Evolutionary conservation across 768 basidiomycete genomes (phyloP).

Genomic region (Tephrocybe sp.): DNA sequence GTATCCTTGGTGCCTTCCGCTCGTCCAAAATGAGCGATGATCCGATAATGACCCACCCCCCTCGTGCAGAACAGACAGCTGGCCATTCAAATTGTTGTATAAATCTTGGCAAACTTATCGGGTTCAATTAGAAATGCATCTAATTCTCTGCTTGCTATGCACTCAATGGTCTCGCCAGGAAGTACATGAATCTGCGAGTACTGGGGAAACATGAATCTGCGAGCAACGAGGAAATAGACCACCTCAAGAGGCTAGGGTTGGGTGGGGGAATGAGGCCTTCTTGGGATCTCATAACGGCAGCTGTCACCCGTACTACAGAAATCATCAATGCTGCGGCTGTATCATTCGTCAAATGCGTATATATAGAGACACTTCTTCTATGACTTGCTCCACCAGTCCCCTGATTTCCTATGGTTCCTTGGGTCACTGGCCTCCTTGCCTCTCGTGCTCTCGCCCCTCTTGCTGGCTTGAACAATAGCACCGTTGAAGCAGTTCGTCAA

Average conservation of each 20-base stretch:
- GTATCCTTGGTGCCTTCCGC: neutral
- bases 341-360: neutral
- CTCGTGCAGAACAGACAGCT: neutral
- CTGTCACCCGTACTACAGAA: constrained; percentile 1
- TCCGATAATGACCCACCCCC: neutral
- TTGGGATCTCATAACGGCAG: neutral
- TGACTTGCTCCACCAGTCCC: neutral
- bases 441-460: constrained; percentile 8
- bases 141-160: too few relatives aligned
- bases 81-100: too few relatives aligned
- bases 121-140: too few relatives aligned
- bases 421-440: constrained; percentile 8
- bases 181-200: too few relatives aligned
- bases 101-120: too few relatives aligned
- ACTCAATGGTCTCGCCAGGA: too few relatives aligned
- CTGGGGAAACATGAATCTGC: too few relatives aligned
- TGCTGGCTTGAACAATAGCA: constrained; percentile 14
- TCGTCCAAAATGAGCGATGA: neutral
- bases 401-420: constrained; percentile 6
- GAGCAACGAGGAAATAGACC: too few relatives aligned
- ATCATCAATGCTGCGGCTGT: neutral
- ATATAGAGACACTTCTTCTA: constrained; percentile 1
- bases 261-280: neutral
- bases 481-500: constrained; percentile 14
- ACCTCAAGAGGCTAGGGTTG: neutral